A percentile compares a stretch with the other conserved stretches of the same genome.
Evolutionary conservation across 768 basidiomycete genomes (phyloP).

Genomic region (Rhizopogon vinicolor): DNA sequence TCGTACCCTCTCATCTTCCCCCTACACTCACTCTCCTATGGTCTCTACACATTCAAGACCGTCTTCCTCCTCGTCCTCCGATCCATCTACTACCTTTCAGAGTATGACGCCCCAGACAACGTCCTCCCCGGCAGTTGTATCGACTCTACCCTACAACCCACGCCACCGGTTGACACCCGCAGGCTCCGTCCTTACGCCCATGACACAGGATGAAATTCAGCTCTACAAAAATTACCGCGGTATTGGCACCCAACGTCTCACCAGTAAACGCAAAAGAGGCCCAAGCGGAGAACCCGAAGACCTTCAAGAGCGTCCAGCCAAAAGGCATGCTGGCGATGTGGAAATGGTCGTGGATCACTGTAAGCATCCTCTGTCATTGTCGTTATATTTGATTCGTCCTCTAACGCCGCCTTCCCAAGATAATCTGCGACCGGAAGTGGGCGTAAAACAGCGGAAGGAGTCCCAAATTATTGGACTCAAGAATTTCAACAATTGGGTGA

Average conservation of each 20-base stretch:
- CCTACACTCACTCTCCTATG: constrained; percentile 24
- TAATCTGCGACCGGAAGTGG: constrained; percentile 90
- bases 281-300: constrained; percentile 34
- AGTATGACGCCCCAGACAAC: constrained; percentile 22
- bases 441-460: constrained; percentile 73
- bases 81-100: constrained; percentile 15
- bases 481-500: constrained; percentile 99
- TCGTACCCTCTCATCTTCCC: constrained; percentile 23
- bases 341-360: constrained; percentile 76
- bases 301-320: constrained; percentile 34
- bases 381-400: background rate
- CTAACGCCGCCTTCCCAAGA: constrained; percentile 42
- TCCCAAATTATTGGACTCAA: constrained; percentile 97
- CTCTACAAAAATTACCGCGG: constrained; percentile 54
- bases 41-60: constrained; percentile 23
- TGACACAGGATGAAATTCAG: constrained; percentile 59
- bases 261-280: constrained; percentile 49
- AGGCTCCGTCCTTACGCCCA: constrained; percentile 56
- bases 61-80: constrained; percentile 35
- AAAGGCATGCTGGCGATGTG: constrained; percentile 64
- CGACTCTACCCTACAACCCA: constrained; percentile 61
- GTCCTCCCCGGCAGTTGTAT: constrained; percentile 26
- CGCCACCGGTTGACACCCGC: constrained; percentile 56
- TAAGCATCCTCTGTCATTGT: constrained; percentile 32
- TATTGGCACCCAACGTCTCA: constrained; percentile 47